Evolutionary conservation across 106 monocot species (phyloP).

Genomic region (Dendrobium huoshanense): DNA sequence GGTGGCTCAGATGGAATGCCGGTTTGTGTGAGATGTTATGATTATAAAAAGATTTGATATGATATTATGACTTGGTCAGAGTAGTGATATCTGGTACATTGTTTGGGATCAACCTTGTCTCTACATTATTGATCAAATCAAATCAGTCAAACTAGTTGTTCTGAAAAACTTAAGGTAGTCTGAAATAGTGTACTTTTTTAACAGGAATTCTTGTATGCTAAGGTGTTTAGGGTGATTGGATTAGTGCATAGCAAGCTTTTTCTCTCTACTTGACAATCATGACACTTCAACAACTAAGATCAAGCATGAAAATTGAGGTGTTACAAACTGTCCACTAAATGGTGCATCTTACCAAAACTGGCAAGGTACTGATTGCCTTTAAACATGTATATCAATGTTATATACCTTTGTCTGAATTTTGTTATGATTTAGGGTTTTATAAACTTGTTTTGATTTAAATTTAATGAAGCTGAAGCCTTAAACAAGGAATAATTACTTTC

Average conservation of each 20-base stretch:
- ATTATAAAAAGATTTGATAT: neutral
- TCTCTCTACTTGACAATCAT: neutral
- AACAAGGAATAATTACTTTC: neutral
- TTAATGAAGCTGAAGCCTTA: neutral
- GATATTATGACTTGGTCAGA: neutral
- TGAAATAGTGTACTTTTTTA: neutral
- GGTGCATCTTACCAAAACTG: neutral
- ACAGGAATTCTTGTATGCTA: too few relatives aligned
- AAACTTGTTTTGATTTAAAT: neutral
- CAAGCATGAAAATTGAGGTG: neutral
- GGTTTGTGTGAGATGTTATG: neutral
- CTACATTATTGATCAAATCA: neutral
- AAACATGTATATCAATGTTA: neutral
- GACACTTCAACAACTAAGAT: neutral
- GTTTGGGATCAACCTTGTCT: neutral
- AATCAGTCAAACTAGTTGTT: neutral
- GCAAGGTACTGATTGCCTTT: neutral
- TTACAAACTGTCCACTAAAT: too few relatives aligned
- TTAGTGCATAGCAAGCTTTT: neutral
- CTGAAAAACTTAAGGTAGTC: neutral
- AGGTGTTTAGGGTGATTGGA: neutral
- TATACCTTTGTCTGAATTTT: neutral
- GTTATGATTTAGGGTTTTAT: neutral
- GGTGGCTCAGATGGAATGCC: neutral
- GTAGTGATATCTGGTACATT: neutral